Conservation (phyloP, 331 rosid species). For the Erythrophleum ivorense region DNA sequence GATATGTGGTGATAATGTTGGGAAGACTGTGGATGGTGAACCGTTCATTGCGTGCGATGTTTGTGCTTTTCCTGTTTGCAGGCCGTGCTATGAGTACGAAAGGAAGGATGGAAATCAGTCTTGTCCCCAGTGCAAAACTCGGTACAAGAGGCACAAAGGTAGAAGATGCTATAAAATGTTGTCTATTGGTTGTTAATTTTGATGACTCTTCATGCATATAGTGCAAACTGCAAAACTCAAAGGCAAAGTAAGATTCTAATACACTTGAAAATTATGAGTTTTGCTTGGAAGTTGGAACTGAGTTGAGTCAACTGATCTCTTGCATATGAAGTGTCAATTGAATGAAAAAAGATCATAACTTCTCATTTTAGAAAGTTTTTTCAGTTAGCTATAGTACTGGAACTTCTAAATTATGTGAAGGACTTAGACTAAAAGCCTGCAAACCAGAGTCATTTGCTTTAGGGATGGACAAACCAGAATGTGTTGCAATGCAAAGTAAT, state of each 20-base stretch:
- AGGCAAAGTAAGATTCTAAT: slow-evolving; percentile 3
- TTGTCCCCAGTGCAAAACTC: slow-evolving; percentile 97
- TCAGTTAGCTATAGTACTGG: not conserved
- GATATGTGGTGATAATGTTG: slow-evolving; percentile 91
- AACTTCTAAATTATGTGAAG: not conserved
- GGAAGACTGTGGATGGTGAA: slow-evolving; percentile 68
- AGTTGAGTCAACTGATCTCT: not conserved
- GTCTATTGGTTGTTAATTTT: slow-evolving; percentile 12
- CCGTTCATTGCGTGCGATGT: slow-evolving; percentile 79
- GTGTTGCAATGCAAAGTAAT: not conserved
- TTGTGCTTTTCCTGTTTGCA: slow-evolving; percentile 94
- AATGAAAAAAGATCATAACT: not conserved
- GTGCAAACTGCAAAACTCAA: slow-evolving; percentile 23
- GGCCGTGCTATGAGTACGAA: slow-evolving; percentile 96
- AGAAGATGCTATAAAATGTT: not conserved
- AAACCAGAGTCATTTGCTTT: slow-evolving; percentile 6
- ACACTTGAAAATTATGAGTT: slow-evolving; percentile 1
- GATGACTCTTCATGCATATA: not conserved
- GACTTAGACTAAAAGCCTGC: not conserved
- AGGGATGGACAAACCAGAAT: not conserved
- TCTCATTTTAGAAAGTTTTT: not conserved
- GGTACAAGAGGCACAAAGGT: slow-evolving; percentile 93
- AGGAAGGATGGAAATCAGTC: slow-evolving; percentile 98
- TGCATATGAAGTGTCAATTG: not conserved
- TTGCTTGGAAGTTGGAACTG: slow-evolving; percentile 2